Evolutionary conservation across 1,284 basidiomycete genomes (phyloP).

Genomic region (Austroboletus novae-zelandiae): DNA sequence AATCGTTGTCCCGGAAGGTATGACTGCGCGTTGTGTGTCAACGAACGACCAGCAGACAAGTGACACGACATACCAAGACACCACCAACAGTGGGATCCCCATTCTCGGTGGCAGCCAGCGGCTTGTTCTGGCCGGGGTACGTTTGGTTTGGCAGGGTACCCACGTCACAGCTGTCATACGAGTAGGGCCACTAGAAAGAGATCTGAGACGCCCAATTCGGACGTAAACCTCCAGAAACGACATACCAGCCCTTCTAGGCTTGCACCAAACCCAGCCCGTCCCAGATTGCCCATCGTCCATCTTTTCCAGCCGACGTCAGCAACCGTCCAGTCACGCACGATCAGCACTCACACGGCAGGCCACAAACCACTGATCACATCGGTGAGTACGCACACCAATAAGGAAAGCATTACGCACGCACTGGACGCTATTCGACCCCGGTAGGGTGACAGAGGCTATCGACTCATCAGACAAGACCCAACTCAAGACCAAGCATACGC

Average conservation of each 20-base stretch:
- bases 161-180: conserved; percentile 78
- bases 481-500: conserved; percentile 34
- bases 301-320: conserved; percentile 28
- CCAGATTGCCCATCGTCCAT: conserved; percentile 80
- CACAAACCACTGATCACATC: conserved; percentile 53
- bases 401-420: conserved; percentile 23
- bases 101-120: conserved; percentile 43
- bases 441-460: conserved; percentile 53
- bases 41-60: background rate
- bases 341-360: conserved; percentile 59
- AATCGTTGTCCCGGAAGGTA: conserved; percentile 82
- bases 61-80: conserved; percentile 36
- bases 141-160: conserved; percentile 85
- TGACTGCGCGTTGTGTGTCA: conserved; percentile 39
- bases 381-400: conserved; percentile 8
- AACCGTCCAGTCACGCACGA: background rate
- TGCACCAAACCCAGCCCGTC: conserved; percentile 74
- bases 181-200: conserved; percentile 54
- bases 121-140: conserved; percentile 64
- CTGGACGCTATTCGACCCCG: conserved; percentile 56
- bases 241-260: conserved; percentile 58
- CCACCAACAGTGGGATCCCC: conserved; percentile 42
- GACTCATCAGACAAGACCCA: conserved; percentile 1
- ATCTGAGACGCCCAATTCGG: background rate
- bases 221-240: background rate